phyloP scores from a whole-genome alignment of 257 asterid species.

The Pogostemon cablin region DNA sequence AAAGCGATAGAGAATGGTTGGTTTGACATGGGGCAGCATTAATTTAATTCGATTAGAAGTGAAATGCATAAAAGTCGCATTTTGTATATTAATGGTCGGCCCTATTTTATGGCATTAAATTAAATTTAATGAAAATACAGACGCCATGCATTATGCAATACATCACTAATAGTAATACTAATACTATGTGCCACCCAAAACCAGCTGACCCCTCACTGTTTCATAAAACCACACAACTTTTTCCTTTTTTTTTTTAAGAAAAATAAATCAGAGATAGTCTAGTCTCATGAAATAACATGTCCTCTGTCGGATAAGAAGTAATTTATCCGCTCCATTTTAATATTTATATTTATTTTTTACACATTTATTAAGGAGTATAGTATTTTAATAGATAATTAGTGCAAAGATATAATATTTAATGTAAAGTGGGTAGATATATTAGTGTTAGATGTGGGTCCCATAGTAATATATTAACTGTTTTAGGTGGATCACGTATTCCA shows the following conservation, averaged over 20 bases:
- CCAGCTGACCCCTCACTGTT: conserved; percentile 37
- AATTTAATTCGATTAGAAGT: not conserved
- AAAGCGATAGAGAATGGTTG: conserved; percentile 10
- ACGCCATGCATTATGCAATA: not conserved
- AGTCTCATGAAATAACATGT: too few relatives aligned
- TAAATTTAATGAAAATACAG: not conserved
- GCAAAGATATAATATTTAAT: too few relatives aligned
- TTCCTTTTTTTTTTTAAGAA: not conserved
- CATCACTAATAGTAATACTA: not conserved
- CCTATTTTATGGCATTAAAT: conserved; percentile 21
- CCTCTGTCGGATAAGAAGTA: too few relatives aligned
- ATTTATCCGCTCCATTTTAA: too few relatives aligned
- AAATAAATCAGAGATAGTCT: not conserved
- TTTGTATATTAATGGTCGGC: conserved; percentile 7
- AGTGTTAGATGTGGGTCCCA: too few relatives aligned
- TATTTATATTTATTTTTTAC: too few relatives aligned
- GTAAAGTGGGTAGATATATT: too few relatives aligned
- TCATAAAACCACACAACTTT: conserved; percentile 35
- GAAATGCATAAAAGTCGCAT: conserved; percentile 13
- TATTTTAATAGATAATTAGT: too few relatives aligned
- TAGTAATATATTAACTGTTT: too few relatives aligned
- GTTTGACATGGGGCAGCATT: not conserved
- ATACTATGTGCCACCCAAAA: conserved; percentile 49
- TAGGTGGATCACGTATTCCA: too few relatives aligned
- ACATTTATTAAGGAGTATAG: too few relatives aligned